Evolutionary conservation across 306 rosid genomes (phyloP).

Genomic region (Fagus crenata): DNA sequence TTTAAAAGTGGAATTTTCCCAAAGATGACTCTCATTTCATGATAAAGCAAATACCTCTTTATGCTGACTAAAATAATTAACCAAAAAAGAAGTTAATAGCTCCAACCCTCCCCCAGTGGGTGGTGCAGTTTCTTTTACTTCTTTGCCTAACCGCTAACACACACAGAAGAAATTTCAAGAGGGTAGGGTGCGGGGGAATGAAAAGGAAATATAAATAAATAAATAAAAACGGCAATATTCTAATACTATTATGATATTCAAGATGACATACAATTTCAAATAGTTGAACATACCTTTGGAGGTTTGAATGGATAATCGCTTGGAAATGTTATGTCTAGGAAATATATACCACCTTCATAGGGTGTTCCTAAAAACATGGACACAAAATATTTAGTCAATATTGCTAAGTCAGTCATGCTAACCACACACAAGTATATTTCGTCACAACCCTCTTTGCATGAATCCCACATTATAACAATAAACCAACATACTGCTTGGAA

Average conservation of each 20-base stretch:
- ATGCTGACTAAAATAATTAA: too few species aligned
- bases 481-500: neutral
- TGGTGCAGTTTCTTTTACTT: too few species aligned
- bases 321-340: conserved; percentile 77
- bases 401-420: conserved; percentile 10
- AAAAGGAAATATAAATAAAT: too few species aligned
- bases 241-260: neutral
- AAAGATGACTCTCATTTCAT: too few species aligned
- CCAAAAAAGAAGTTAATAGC: too few species aligned
- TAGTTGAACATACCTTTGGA: conserved; percentile 58
- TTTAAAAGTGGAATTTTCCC: too few species aligned
- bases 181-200: too few species aligned
- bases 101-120: too few species aligned
- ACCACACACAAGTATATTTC: neutral
- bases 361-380: conserved; percentile 63
- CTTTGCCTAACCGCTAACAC: too few species aligned
- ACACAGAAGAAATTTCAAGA: too few species aligned
- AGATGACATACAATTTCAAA: neutral
- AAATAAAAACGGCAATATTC: neutral
- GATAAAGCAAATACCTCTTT: too few species aligned
- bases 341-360: conserved; percentile 81
- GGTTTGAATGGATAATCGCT: conserved; percentile 83
- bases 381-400: conserved; percentile 13
- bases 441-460: neutral
- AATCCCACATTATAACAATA: neutral